Evolutionary conservation across 257 asterid species (phyloP).

Genomic region (Galeopsis tetrahit): DNA sequence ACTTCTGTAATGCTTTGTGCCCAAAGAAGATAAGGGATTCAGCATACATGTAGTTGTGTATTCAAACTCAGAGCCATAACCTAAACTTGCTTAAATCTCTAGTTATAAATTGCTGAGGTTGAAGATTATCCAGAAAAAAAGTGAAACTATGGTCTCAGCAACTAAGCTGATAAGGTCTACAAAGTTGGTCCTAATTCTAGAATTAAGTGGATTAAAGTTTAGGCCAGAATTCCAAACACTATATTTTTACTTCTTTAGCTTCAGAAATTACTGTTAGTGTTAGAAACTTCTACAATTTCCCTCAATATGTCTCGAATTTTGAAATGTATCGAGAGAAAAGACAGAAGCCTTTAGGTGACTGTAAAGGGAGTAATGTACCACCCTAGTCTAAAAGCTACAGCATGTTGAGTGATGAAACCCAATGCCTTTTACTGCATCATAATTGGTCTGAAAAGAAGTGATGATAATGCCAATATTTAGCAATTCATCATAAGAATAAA

Average conservation of each 20-base stretch:
- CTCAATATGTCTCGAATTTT: background rate
- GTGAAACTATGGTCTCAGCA: background rate
- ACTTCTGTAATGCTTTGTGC: constrained; percentile 7
- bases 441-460: background rate
- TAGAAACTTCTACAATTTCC: background rate
- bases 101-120: background rate
- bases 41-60: background rate
- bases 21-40: constrained; percentile 9
- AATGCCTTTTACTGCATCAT: background rate
- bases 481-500: background rate
- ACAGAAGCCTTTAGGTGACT: background rate
- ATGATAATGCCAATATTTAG: background rate
- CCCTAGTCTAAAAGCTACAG: background rate
- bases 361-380: background rate
- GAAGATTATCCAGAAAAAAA: background rate
- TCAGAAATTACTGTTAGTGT: too few species aligned
- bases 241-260: too few species aligned
- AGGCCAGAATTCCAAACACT: too few species aligned
- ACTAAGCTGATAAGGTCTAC: background rate
- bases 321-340: background rate
- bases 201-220: background rate
- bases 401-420: background rate
- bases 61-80: background rate
- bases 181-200: constrained; percentile 7
- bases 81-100: background rate